Evolutionary conservation across 306 rosid genomes (phyloP), one percentile per base, ranked within the genome.

Genomic region (Ormosia semicastrata): DNA sequence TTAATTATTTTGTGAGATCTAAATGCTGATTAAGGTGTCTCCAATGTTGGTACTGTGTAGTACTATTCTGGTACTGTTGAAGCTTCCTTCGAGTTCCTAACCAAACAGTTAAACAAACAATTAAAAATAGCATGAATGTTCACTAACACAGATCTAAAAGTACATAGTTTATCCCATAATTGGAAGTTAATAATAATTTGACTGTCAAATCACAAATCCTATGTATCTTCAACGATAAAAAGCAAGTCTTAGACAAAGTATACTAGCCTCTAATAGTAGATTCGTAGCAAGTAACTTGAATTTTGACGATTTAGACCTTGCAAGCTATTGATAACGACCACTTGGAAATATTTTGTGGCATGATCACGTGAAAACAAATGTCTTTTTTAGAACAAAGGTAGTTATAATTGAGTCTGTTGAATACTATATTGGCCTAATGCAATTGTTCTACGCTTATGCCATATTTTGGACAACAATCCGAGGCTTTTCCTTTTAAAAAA

Each of bases 71-170:
- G 47, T 17, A 62, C 72, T 46, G 71, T 76, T 62, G 6, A 15
- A 59, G 80, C 71, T 49, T 46, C 37, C 47, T 71, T 63, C 75
- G 75, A 66, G 67, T 66, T 66, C 82, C 82, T 39, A 78, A 66
- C 75, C 82, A 77, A 49, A 76, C 73, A 36, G 59, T 46, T 44
- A 44, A 59, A 37, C 34, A 73, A n/a, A 30, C 11, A 76, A 71
- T 8, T 76, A 24, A 43, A 18, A 77, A 77, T 37, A 14, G 36
- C 75, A 39, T 13, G 75, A 65, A 66, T 52, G 33, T 52, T 47
- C 15, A 52, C 32, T 54, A 63, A 77, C 73, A 66, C 72, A 63
- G 33, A 52, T 54, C 14, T 39, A 24, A 18, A 66, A 59, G 33
- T 8, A 36, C 24, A 37, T 37, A 37, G 17, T 76, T 30, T 43